Evolutionary conservation across 257 asterid species (phyloP).

Genomic region (Rauvolfia tetraphylla): DNA sequence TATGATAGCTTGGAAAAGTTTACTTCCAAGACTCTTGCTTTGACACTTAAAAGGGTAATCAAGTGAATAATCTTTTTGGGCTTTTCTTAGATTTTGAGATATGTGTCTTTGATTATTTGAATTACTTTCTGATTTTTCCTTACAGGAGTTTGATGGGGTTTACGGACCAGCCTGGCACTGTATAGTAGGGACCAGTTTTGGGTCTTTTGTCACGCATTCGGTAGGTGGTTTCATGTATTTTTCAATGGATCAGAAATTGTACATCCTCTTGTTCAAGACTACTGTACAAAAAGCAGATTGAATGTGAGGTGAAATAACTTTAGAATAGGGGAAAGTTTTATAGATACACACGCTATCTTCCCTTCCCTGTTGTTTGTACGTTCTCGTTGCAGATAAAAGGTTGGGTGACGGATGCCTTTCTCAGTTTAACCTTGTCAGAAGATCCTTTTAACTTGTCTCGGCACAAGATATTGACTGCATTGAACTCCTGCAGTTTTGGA

Average conservation of each 20-base stretch:
- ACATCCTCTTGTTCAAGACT: conserved; percentile 37
- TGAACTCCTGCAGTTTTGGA: conserved; percentile 2
- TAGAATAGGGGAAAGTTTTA: conserved; percentile 28
- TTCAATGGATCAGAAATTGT: conserved; percentile 35
- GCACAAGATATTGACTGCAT: background rate
- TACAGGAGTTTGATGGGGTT: conserved; percentile 36
- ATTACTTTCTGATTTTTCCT: background rate
- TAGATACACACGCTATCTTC: conserved; percentile 17
- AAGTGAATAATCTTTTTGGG: conserved; percentile 2
- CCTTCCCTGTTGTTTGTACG: conserved; percentile 32
- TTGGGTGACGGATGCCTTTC: conserved; percentile 18
- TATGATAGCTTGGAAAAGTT: conserved; percentile 93
- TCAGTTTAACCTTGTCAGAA: conserved; percentile 13
- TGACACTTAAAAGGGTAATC: conserved; percentile 75
- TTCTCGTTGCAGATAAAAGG: conserved; percentile 25
- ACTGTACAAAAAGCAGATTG: conserved; percentile 67
- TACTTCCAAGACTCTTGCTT: conserved; percentile 87
- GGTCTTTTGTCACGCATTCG: conserved; percentile 38
- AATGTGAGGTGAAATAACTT: conserved; percentile 14
- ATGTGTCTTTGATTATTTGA: background rate
- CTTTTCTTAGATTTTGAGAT: background rate
- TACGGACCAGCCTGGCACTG: conserved; percentile 44
- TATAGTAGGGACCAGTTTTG: conserved; percentile 38
- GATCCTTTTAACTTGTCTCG: conserved; percentile 14
- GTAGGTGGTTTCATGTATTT: conserved; percentile 36